Conservation (phyloP, 2,329 filamentous ascomycete species). For the Chrysoporthe cubensis region DNA sequence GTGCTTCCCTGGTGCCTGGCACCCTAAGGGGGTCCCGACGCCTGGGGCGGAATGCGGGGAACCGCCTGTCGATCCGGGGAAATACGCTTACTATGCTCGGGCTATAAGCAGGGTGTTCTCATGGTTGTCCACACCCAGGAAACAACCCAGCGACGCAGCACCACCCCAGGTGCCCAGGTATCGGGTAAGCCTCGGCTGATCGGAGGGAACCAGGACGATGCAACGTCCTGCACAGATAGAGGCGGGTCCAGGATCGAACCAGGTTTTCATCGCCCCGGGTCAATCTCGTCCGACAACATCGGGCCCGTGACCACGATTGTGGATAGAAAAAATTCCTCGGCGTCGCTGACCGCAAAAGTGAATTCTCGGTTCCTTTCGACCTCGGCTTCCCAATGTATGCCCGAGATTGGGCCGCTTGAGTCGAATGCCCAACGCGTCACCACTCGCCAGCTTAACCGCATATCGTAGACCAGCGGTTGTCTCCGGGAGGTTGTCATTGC, state of each 20-base stretch:
- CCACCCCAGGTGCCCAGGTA: neutral
- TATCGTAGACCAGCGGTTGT: neutral
- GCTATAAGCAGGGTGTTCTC: neutral
- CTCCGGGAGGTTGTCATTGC: neutral
- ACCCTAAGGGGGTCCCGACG: neutral
- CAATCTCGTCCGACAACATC: neutral
- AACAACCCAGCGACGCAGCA: neutral
- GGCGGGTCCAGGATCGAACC: neutral
- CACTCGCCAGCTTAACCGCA: neutral
- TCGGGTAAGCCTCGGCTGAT: conserved; percentile 14
- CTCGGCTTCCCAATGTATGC: neutral
- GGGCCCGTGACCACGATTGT: neutral
- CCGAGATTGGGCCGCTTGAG: neutral
- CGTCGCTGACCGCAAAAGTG: neutral
- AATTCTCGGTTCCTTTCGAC: neutral
- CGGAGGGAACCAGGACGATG: neutral
- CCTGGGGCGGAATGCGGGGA: conserved; percentile 15
- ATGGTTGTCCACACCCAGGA: neutral
- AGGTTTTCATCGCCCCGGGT: neutral
- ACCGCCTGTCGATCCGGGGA: conserved; percentile 14
- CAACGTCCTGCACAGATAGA: neutral
- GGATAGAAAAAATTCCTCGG: neutral
- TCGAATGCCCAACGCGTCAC: neutral
- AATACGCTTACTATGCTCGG: neutral
- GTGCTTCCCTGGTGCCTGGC: too few species aligned